Percentiles rank a stretch among this genome's conserved stretches.
Conservation (phyloP, 257 asterid species). For the Nicotiana noctiflora region DNA sequence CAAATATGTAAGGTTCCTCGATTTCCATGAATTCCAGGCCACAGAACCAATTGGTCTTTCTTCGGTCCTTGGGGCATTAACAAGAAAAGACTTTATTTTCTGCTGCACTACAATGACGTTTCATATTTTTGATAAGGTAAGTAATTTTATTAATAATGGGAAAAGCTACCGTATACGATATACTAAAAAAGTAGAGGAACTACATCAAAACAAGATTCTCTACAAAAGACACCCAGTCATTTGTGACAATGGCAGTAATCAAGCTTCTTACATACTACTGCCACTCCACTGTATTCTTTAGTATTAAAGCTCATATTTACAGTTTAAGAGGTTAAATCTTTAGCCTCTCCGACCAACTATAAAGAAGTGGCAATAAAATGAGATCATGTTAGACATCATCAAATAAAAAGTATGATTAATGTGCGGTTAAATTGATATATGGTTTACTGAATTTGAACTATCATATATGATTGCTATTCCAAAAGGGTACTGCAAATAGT, state of each 20-base stretch:
- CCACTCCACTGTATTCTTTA: background rate
- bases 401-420: background rate
- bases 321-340: background rate
- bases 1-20: slow-evolving; percentile 60
- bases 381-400: background rate
- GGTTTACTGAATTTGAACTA: background rate
- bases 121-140: no score
- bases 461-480: background rate
- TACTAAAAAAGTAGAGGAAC: no score
- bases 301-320: background rate
- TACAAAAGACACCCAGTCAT: no score
- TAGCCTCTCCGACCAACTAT: background rate
- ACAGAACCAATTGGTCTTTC: slow-evolving; percentile 38
- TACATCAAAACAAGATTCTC: no score
- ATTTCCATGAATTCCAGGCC: slow-evolving; percentile 55
- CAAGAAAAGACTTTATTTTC: background rate
- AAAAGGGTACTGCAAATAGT: background rate
- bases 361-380: background rate
- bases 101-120: background rate
- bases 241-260: background rate
- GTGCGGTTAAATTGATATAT: background rate
- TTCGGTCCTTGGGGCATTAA: slow-evolving; percentile 32
- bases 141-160: no score
- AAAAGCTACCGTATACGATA: no score
- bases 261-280: background rate